A percentile compares a stretch with the other conserved stretches of the same genome.
These are phyloP conservation scores for Ophiostoma sp. DNA, from an alignment of 2,329 filamentous ascomycete genomes.

Conservation along the genomic window DNA sequence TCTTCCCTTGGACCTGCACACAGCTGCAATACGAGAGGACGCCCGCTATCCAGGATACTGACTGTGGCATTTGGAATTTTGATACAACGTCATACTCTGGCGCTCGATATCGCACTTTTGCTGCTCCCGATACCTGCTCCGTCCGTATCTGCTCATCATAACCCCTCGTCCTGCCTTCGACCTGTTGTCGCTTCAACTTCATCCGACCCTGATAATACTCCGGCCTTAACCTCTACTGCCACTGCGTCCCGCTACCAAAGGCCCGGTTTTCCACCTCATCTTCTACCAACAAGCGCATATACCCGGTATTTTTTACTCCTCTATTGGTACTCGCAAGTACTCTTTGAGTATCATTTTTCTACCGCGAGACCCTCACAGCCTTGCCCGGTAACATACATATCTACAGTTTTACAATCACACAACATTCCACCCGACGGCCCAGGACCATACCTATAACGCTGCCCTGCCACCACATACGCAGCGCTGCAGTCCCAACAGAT, in stretches of 20 bases:
- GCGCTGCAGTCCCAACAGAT: not conserved
- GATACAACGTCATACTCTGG: slow-evolving; percentile 3
- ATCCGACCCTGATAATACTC: slow-evolving; percentile 2
- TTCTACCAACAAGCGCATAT: not conserved
- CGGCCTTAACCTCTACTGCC: slow-evolving; percentile 15
- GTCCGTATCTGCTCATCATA: slow-evolving; percentile 3
- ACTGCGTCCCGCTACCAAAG: slow-evolving; percentile 13
- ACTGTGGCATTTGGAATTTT: not conserved
- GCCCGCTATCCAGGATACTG: not conserved
- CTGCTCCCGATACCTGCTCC: not conserved
- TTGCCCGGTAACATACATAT: not conserved
- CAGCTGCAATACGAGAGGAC: slow-evolving; percentile 5
- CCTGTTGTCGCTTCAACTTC: not conserved
- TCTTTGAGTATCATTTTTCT: not conserved
- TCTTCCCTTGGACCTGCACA: slow-evolving; percentile 1
- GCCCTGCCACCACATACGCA: not conserved
- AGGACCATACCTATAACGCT: not conserved
- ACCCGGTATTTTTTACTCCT: slow-evolving; percentile 10
- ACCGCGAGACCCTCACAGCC: not conserved
- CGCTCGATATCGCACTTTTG: not conserved
- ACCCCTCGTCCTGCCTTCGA: not conserved
- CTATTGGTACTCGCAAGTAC: not conserved
- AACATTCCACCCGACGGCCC: not conserved
- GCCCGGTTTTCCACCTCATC: slow-evolving; percentile 11
- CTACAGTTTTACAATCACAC: not conserved